phyloP scores from a whole-genome alignment of 202 grass and related monocot genomes.

The Setaria italica region DNA sequence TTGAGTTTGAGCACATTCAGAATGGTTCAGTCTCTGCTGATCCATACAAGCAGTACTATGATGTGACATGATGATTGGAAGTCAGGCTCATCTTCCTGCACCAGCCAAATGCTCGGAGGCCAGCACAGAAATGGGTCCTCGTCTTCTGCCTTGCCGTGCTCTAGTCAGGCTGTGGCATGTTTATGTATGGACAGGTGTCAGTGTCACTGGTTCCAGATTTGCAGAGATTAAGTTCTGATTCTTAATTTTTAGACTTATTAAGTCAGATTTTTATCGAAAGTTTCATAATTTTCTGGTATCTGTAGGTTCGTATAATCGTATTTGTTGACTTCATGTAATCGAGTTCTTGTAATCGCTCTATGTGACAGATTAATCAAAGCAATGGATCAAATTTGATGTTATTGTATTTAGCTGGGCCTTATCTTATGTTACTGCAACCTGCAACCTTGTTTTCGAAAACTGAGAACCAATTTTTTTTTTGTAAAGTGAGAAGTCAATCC shows the following conservation, averaged over 20 bases:
- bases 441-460: not conserved
- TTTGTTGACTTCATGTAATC: not conserved
- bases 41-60: too few species aligned
- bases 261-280: too few species aligned
- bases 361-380: not conserved
- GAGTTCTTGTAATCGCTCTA: not conserved
- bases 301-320: not conserved
- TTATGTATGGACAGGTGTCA: not conserved
- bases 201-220: too few species aligned
- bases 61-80: not conserved
- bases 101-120: too few species aligned
- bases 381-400: too few species aligned
- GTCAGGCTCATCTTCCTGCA: too few species aligned
- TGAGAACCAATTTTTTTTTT: not conserved
- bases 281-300: not conserved
- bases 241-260: not conserved
- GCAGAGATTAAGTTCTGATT: too few species aligned
- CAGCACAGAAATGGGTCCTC: not conserved
- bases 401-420: not conserved
- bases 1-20: too few species aligned
- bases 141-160: not conserved
- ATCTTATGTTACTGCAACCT: not conserved
- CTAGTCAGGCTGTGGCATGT: not conserved
- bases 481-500: not conserved
- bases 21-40: too few species aligned